Conservation (phyloP, 1,284 basidiomycete species). For the Rhodotorula sp. region DNA sequence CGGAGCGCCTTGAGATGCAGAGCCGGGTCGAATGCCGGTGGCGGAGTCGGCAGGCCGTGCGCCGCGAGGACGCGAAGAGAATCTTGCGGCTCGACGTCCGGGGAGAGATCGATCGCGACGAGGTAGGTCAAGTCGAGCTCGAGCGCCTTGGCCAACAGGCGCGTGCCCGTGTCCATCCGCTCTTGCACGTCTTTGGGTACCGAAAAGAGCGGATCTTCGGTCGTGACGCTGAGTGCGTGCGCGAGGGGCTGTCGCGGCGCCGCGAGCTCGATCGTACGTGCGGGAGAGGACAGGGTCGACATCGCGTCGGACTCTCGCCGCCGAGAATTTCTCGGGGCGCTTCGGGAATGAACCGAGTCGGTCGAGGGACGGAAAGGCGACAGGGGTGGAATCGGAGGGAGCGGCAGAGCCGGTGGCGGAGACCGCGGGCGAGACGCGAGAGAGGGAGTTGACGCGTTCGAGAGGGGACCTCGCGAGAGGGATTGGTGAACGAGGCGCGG, state of each 20-base stretch:
- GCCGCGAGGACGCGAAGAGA: slow-evolving; percentile 38
- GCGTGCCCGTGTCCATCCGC: slow-evolving; percentile 42
- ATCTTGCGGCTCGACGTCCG: not conserved
- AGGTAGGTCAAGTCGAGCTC: slow-evolving; percentile 45
- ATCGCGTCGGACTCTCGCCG: not conserved
- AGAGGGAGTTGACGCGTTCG: not conserved
- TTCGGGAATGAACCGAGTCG: not conserved
- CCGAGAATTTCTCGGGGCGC: not conserved
- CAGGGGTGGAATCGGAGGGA: not conserved
- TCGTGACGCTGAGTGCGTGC: slow-evolving; percentile 29
- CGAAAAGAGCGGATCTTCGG: slow-evolving; percentile 37
- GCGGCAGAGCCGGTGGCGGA: slow-evolving; percentile 7
- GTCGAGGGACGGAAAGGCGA: not conserved
- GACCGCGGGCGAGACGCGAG: not conserved
- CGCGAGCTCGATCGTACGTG: slow-evolving; percentile 8
- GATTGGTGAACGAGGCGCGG: not conserved
- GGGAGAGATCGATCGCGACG: slow-evolving; percentile 37
- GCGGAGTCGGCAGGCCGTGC: slow-evolving; percentile 39
- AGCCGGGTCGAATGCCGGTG: slow-evolving; percentile 44
- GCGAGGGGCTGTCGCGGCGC: slow-evolving; percentile 13
- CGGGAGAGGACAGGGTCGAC: slow-evolving; percentile 23
- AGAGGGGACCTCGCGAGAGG: not conserved
- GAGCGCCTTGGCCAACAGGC: slow-evolving; percentile 40
- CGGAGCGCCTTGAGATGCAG: slow-evolving; percentile 45
- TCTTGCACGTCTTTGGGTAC: slow-evolving; percentile 41